These are phyloP conservation scores for Penicillium concentricum DNA, from an alignment of 2,329 filamentous ascomycete genomes.

Conservation along the genomic window DNA sequence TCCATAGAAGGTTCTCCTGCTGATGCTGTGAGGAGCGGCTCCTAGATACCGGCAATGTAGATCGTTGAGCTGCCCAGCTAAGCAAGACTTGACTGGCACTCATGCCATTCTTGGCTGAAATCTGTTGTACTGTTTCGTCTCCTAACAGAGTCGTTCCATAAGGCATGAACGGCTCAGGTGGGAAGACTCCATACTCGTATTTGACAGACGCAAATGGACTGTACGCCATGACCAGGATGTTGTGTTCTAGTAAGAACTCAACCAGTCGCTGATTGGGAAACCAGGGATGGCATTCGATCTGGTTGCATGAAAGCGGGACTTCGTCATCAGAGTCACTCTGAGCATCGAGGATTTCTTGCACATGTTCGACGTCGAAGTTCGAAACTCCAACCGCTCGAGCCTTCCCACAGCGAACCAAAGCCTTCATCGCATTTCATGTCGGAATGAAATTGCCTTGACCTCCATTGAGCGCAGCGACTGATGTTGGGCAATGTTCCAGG, in stretches of 20 bases:
- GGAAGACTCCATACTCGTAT: background rate
- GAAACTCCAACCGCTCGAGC: constrained; percentile 70
- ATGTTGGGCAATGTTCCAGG: background rate
- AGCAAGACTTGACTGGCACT: background rate
- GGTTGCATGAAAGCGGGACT: constrained; percentile 51
- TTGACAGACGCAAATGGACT: background rate
- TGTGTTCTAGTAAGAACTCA: background rate
- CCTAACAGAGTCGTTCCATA: background rate
- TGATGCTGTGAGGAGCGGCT: background rate
- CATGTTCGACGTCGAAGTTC: constrained; percentile 69
- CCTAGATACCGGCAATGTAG: background rate
- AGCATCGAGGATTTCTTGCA: constrained; percentile 68
- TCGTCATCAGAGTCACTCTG: constrained; percentile 64
- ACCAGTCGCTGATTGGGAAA: background rate
- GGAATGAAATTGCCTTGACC: constrained; percentile 6
- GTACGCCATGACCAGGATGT: background rate
- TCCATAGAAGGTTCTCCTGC: background rate
- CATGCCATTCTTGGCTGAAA: background rate
- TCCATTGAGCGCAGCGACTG: background rate
- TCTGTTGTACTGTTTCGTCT: background rate
- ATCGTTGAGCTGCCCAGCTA: background rate
- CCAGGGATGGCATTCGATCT: constrained; percentile 42
- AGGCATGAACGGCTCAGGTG: background rate
- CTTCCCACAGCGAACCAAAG: constrained; percentile 56
- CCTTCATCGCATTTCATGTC: constrained; percentile 60